These are phyloP conservation scores for Effrenium voratum DNA, from an alignment of 73 alveolate genomes.

Conservation along the genomic window DNA sequence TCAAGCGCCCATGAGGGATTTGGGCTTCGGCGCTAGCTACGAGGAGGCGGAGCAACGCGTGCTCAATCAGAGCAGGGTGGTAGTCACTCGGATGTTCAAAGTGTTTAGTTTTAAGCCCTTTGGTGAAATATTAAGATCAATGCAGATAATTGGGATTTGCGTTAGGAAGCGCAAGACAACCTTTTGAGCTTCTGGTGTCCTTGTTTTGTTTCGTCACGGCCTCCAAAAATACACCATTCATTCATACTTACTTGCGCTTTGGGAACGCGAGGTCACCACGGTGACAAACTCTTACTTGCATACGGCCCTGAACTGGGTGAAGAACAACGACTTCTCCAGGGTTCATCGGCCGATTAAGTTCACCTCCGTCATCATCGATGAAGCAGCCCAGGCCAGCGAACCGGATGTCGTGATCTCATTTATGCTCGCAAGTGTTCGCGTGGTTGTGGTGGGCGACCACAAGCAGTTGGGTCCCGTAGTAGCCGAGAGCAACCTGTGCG, in stretches of 20 bases:
- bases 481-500: conserved; percentile 41
- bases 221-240: too few relatives aligned
- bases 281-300: conserved; percentile 57
- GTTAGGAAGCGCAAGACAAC: too few relatives aligned
- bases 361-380: conserved; percentile 43
- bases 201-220: too few relatives aligned
- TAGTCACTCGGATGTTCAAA: too few relatives aligned
- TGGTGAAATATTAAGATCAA: too few relatives aligned
- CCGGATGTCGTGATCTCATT: conserved; percentile 60
- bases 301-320: conserved; percentile 33
- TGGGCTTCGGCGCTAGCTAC: not conserved
- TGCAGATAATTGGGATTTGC: too few relatives aligned
- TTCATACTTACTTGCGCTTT: too few relatives aligned
- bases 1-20: too few relatives aligned
- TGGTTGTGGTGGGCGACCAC: conserved; percentile 82
- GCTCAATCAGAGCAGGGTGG: conserved; percentile 20
- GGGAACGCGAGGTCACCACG: too few relatives aligned
- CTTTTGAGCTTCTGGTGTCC: too few relatives aligned
- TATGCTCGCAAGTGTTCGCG: conserved; percentile 29
- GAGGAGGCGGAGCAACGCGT: conserved; percentile 23
- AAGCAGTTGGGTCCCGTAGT: conserved; percentile 76
- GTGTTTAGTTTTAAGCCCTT: too few relatives aligned
- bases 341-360: conserved; percentile 23
- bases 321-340: too few relatives aligned
- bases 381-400: conserved; percentile 77